Conservation (phyloP, 768 basidiomycete genomes). For the Naganishia kalamii region DNA sequence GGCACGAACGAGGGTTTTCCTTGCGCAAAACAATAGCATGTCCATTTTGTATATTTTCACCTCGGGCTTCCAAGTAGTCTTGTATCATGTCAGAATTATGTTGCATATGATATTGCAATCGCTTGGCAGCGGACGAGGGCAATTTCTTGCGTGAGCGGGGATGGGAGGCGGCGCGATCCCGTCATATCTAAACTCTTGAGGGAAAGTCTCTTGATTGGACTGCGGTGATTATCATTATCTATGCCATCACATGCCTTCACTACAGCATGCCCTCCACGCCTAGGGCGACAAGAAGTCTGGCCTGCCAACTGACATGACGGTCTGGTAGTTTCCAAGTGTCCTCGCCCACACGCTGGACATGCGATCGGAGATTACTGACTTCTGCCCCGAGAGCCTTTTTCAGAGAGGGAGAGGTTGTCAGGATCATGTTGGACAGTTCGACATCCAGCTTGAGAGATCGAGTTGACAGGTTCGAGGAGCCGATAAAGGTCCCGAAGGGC, state of each 20-base stretch:
- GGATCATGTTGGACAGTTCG: conserved; percentile 79
- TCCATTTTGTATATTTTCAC: too few species aligned
- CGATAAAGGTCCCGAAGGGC: conserved; percentile 75
- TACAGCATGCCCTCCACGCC: conserved; percentile 40
- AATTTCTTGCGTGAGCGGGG: too few species aligned
- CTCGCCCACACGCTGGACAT: conserved; percentile 38
- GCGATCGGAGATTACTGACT: conserved; percentile 38
- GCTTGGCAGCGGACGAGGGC: too few species aligned
- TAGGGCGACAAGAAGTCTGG: conserved; percentile 39
- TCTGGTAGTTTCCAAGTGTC: conserved; percentile 43
- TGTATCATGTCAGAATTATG: too few species aligned
- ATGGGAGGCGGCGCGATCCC: too few species aligned
- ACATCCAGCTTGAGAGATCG: conserved; percentile 85
- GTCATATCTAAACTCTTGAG: too few species aligned
- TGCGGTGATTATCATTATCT: background rate
- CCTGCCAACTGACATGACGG: conserved; percentile 40
- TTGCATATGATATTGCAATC: too few species aligned
- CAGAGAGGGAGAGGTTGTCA: conserved; percentile 56
- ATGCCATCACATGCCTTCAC: background rate
- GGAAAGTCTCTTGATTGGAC: too few species aligned
- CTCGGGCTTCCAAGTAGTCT: too few species aligned
- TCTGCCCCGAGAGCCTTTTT: conserved; percentile 42
- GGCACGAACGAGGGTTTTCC: too few species aligned
- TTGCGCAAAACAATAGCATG: too few species aligned
- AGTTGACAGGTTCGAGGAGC: conserved; percentile 89